phyloP scores from a whole-genome alignment of 169 alveolate species.

The Plasmodium billcollinsi region DNA sequence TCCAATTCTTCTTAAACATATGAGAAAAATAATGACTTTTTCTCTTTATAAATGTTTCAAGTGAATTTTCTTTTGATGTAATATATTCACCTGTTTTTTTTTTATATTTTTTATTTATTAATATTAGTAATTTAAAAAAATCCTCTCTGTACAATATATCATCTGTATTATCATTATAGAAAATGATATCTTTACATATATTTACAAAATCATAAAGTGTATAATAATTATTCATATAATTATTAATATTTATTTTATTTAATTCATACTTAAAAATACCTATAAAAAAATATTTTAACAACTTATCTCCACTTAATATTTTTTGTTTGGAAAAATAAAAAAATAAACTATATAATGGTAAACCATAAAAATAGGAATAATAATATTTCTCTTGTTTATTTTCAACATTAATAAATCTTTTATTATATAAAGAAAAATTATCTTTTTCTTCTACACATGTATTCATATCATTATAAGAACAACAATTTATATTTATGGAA shows the following conservation, averaged over 20 bases:
- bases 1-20: constrained; percentile 25
- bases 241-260: constrained; percentile 31
- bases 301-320: constrained; percentile 12
- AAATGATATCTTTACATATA: constrained; percentile 9
- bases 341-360: constrained; percentile 64
- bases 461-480: neutral
- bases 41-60: constrained; percentile 5
- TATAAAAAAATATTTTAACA: constrained; percentile 49
- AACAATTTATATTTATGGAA: neutral
- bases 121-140: constrained; percentile 20
- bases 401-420: neutral
- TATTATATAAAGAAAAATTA: neutral
- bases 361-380: neutral
- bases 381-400: neutral
- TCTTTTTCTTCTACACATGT: neutral
- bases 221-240: constrained; percentile 32
- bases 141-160: constrained; percentile 41
- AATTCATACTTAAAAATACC: constrained; percentile 39
- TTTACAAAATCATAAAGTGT: constrained; percentile 45
- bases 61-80: neutral
- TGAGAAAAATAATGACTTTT: constrained; percentile 27
- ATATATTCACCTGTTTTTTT: neutral
- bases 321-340: constrained; percentile 42
- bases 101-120: constrained; percentile 2
- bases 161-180: constrained; percentile 13